phyloP scores from a whole-genome alignment of 2,329 filamentous ascomycete genomes.

The Fusarium praegraminearum region DNA sequence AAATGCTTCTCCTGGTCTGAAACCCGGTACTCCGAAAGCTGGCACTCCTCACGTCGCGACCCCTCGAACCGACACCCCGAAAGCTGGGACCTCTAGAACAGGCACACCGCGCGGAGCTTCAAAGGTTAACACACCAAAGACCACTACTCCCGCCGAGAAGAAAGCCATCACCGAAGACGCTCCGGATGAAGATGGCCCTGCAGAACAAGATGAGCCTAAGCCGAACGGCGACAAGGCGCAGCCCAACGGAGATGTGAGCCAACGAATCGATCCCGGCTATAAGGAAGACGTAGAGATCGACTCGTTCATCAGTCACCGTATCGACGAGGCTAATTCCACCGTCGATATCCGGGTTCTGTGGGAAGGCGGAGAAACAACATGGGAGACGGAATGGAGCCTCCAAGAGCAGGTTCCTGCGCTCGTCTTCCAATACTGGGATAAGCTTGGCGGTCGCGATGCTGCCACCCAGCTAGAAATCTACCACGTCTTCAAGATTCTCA shows the following conservation, averaged over 20 bases:
- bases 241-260: constrained; percentile 23
- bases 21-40: constrained; percentile 20
- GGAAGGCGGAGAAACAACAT: constrained; percentile 43
- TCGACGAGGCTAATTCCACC: constrained; percentile 41
- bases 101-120: constrained; percentile 7
- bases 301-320: constrained; percentile 36
- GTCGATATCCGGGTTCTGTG: constrained; percentile 45
- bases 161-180: not conserved
- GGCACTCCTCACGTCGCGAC: constrained; percentile 29
- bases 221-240: constrained; percentile 15
- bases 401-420: constrained; percentile 45
- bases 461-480: constrained; percentile 43
- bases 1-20: constrained; percentile 25
- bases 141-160: constrained; percentile 23
- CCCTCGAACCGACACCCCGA: constrained; percentile 7
- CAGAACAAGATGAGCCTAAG: not conserved
- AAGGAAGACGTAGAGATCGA: constrained; percentile 44
- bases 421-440: constrained; percentile 48
- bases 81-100: not conserved
- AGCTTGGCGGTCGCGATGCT: constrained; percentile 41
- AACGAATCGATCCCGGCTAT: constrained; percentile 13
- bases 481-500: constrained; percentile 46
- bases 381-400: constrained; percentile 47
- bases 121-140: not conserved
- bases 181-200: not conserved